A percentile compares a stretch with the other conserved stretches of the same genome.
Conservation (phyloP, 2,329 filamentous ascomycete genomes). For the Chrysoporthe puriensis region DNA sequence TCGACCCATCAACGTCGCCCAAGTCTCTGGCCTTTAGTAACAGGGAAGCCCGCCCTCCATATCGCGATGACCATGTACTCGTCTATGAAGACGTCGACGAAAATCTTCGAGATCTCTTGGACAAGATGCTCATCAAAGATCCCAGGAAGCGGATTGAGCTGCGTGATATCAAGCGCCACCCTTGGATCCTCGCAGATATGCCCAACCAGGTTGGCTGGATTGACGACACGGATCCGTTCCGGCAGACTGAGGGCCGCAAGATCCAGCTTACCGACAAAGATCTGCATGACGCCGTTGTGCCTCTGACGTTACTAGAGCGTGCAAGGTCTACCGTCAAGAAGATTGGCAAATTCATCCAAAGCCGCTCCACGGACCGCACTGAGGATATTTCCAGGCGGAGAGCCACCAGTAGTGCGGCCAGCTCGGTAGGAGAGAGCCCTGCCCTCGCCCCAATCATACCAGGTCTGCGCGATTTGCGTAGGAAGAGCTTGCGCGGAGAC, state of each 20-base stretch:
- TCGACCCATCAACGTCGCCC: conserved; percentile 62
- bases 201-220: conserved; percentile 79
- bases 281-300: conserved; percentile 86
- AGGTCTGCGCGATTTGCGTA: conserved; percentile 55
- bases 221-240: conserved; percentile 88
- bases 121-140: conserved; percentile 83
- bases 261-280: conserved; percentile 93
- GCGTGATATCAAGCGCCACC: conserved; percentile 89
- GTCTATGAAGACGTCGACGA: conserved; percentile 86
- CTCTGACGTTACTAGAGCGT: conserved; percentile 83
- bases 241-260: conserved; percentile 76
- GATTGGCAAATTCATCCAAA: conserved; percentile 66
- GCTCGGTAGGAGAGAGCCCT: conserved; percentile 62
- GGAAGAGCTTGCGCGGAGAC: conserved; percentile 58
- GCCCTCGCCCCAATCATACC: conserved; percentile 52
- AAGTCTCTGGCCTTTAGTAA: conserved; percentile 58
- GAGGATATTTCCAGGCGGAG: conserved; percentile 59
- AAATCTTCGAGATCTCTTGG: conserved; percentile 76
- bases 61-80: conserved; percentile 76
- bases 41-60: conserved; percentile 65
- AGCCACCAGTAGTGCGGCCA: conserved; percentile 66
- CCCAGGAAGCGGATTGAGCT: conserved; percentile 86
- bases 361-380: conserved; percentile 57
- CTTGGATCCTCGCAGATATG: conserved; percentile 84
- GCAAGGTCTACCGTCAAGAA: conserved; percentile 79